Conservation (phyloP, 2,329 filamentous ascomycete genomes). For the Ampelomyces quisqualis region DNA sequence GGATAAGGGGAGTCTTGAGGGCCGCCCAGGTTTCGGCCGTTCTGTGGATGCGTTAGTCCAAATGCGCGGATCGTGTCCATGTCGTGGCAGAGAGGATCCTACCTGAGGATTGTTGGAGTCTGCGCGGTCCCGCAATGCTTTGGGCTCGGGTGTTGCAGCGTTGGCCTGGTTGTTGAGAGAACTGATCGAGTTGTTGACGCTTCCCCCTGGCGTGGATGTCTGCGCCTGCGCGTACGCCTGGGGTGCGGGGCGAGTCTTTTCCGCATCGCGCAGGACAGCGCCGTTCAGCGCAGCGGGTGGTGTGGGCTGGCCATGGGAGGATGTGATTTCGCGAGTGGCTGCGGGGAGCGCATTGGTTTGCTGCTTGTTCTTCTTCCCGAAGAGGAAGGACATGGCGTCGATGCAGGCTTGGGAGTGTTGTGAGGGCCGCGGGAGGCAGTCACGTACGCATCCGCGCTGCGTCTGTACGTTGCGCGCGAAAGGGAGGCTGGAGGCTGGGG, state of each 20-base stretch:
- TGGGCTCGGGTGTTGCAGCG: constrained; percentile 64
- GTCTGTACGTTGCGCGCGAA: constrained; percentile 1
- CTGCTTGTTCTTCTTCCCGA: constrained; percentile 51
- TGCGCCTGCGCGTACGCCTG: constrained; percentile 19
- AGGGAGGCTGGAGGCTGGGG: constrained; percentile 5
- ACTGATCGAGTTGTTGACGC: constrained; percentile 64
- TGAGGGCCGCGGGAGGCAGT: constrained; percentile 25
- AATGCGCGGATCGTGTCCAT: not conserved
- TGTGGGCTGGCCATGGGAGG: constrained; percentile 55
- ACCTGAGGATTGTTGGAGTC: constrained; percentile 60
- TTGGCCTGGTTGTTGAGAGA: constrained; percentile 61
- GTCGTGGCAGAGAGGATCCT: constrained; percentile 19
- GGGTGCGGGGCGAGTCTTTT: constrained; percentile 27
- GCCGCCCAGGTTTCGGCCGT: constrained; percentile 40
- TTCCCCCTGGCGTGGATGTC: constrained; percentile 74
- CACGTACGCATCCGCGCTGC: constrained; percentile 38
- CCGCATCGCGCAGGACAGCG: constrained; percentile 46
- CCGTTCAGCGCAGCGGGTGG: constrained; percentile 48
- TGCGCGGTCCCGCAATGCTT: constrained; percentile 58
- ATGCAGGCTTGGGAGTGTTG: constrained; percentile 21
- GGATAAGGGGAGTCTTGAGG: constrained; percentile 82
- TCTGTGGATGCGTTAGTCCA: constrained; percentile 24
- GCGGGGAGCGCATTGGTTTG: constrained; percentile 51
- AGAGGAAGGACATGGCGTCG: constrained; percentile 54
- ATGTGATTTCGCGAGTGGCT: constrained; percentile 58